Percentiles rank a stretch among this genome's conserved stretches.
Conservation (phyloP, 2,329 filamentous ascomycete genomes). For the Diaporthe helianthi region DNA sequence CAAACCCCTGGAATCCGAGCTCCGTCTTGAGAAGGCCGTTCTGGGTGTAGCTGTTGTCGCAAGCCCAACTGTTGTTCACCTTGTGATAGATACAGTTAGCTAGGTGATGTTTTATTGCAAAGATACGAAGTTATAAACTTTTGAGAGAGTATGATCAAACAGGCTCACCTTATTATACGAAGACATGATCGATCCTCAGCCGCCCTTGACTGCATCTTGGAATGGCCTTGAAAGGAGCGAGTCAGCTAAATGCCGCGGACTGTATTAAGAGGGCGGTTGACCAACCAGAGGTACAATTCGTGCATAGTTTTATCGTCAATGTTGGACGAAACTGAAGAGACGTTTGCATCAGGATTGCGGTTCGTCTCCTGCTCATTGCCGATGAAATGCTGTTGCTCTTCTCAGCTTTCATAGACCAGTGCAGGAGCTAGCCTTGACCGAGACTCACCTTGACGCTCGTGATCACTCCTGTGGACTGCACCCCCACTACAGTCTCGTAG, state of each 20-base stretch:
- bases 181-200: slow-evolving; percentile 63
- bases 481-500: slow-evolving; percentile 65
- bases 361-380: slow-evolving; percentile 52
- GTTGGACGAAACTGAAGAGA: slow-evolving; percentile 51
- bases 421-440: not conserved
- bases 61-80: slow-evolving; percentile 73
- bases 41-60: slow-evolving; percentile 69
- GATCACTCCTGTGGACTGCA: slow-evolving; percentile 74
- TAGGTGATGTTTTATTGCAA: too few relatives aligned
- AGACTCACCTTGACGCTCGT: slow-evolving; percentile 57
- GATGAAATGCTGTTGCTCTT: slow-evolving; percentile 67
- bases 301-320: slow-evolving; percentile 54
- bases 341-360: slow-evolving; percentile 67
- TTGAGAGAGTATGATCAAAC: too few relatives aligned
- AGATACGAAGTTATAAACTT: too few relatives aligned
- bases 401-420: not conserved
- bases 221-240: slow-evolving; percentile 37
- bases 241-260: not conserved
- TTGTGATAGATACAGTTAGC: slow-evolving; percentile 44
- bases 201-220: slow-evolving; percentile 66
- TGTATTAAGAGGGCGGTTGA: too few relatives aligned
- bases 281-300: slow-evolving; percentile 56
- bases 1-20: slow-evolving; percentile 65
- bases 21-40: slow-evolving; percentile 70
- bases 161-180: slow-evolving; percentile 59